Base-by-base conservation (phyloP, 2,329 filamentous ascomycete genomes). In the Exophiala spinifera region DNA sequence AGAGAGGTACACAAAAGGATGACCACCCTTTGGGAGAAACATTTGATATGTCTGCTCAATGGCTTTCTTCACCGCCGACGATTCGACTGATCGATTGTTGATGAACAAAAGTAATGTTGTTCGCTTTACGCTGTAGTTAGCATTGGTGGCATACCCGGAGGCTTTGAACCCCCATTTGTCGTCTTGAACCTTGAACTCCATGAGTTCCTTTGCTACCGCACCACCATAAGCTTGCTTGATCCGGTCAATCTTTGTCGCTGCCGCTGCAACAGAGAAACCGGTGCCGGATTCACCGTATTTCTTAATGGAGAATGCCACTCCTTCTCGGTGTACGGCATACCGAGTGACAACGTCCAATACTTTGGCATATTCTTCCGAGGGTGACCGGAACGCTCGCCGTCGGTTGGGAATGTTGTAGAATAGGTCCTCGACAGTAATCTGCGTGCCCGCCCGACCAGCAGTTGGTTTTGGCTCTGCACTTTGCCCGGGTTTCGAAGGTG, bases 341-440 rank as follows among this genome's bases (percentile, higher is more conserved):
- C 89, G 85, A 13, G 94, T 91, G 7, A 97, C 88, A 68, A 96
- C 84, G 68, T 99, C 94, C 21, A 97, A 85, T 53, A 99, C 96
- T 74, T 97, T 99, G 66, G 95, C 91, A 75, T 95, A 97, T 69
- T 99, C 95, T 67, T 99, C 94, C 34, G 91, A 89, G 15, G 88
- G 76, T 13, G 92, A 97, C 37, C 94, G 84, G 66, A 99, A 99
- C 10, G 95, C 94, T 61, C 85, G 84, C 33, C 91, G 84, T 20
- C 94, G 83, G 7, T 88, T 95, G 0, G 91, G 91, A 1, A 97
- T 84, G 65, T 96, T 99, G 77, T 96, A 99, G 70, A 99, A 99
- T 10, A 99, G 75, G 69, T 99, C 94, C 67, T 99, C 92, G 14
- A 99, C 91, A 0, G 89, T 91, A 65, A 99, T 96, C 66, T 96